A percentile compares a stretch with the other conserved stretches of the same genome.
These are phyloP conservation scores for Onygena corvina DNA, from an alignment of 2,329 filamentous ascomycete species.

Conservation along the genomic window DNA sequence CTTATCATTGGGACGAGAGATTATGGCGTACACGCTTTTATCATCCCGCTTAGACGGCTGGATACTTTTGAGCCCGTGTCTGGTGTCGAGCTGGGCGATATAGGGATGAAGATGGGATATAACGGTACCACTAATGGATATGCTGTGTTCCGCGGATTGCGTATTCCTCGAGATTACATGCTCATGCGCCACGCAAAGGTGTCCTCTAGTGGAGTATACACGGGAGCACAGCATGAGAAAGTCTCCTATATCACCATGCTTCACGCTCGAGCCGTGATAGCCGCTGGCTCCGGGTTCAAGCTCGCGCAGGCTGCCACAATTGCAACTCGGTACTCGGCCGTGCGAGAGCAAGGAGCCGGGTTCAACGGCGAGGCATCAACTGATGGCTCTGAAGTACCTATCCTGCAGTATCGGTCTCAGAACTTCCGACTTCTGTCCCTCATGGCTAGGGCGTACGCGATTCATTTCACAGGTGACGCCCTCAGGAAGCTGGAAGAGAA, in stretches of 20 bases:
- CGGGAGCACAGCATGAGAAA: slow-evolving; percentile 20
- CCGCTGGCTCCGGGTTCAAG: slow-evolving; percentile 19
- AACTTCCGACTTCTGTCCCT: slow-evolving; percentile 19
- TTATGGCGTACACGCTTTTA: slow-evolving; percentile 22
- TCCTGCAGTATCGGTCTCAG: slow-evolving; percentile 21
- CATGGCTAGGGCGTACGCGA: slow-evolving; percentile 21
- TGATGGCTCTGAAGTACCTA: slow-evolving; percentile 14
- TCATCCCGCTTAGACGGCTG: slow-evolving; percentile 21
- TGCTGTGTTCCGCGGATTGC: slow-evolving; percentile 23
- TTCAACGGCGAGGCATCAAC: slow-evolving; percentile 16
- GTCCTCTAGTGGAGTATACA: slow-evolving; percentile 21
- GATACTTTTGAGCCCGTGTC: slow-evolving; percentile 17
- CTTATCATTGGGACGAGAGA: slow-evolving; percentile 20
- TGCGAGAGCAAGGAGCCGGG: slow-evolving; percentile 20
- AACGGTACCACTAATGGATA: slow-evolving; percentile 26
- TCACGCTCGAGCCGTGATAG: slow-evolving; percentile 21
- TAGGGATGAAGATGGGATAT: slow-evolving; percentile 20
- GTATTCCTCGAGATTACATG: slow-evolving; percentile 25
- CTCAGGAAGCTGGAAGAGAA: slow-evolving; percentile 13
- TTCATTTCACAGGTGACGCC: slow-evolving; percentile 17
- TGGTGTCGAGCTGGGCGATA: slow-evolving; percentile 22
- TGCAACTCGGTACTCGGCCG: slow-evolving; percentile 23
- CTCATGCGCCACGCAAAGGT: slow-evolving; percentile 22
- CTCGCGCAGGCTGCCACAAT: slow-evolving; percentile 27
- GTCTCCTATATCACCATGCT: slow-evolving; percentile 27